Conservation (phyloP, 106 monocot genomes). For the Dactylorhiza incarnata region DNA sequence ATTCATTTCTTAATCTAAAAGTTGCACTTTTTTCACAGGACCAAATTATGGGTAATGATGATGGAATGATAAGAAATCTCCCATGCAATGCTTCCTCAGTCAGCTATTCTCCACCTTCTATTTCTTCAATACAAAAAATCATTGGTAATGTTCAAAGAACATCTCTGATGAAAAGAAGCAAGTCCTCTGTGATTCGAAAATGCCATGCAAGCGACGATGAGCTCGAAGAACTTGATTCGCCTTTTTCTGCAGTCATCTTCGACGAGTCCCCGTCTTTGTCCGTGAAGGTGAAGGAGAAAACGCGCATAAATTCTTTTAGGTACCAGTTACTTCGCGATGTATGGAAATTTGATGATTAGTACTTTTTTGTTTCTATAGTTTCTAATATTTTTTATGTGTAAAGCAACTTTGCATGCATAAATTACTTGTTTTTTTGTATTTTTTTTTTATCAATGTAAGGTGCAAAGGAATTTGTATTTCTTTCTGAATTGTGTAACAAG, state of each 20-base stretch:
- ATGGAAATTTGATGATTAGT: slow-evolving; percentile 56
- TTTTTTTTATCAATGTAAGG: background rate
- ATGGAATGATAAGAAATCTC: slow-evolving; percentile 22
- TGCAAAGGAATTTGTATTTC: too few species aligned
- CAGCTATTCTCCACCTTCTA: slow-evolving; percentile 49
- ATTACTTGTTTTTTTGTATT: background rate
- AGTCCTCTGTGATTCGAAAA: slow-evolving; percentile 54
- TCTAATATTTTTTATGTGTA: background rate
- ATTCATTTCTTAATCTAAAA: too few species aligned
- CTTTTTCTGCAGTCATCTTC: slow-evolving; percentile 34
- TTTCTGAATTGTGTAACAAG: too few species aligned
- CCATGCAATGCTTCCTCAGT: slow-evolving; percentile 53
- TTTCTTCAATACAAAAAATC: slow-evolving; percentile 24
- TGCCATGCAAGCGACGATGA: slow-evolving; percentile 83
- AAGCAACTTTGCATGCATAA: background rate
- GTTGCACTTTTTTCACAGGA: slow-evolving; percentile 21
- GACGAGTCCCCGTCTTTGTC: slow-evolving; percentile 17
- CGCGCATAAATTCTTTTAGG: slow-evolving; percentile 24
- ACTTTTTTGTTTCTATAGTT: background rate
- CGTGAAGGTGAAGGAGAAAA: slow-evolving; percentile 13
- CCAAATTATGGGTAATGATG: slow-evolving; percentile 18
- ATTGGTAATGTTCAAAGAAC: slow-evolving; percentile 33
- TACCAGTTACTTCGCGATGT: slow-evolving; percentile 67
- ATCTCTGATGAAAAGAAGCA: slow-evolving; percentile 22
- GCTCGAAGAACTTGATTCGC: slow-evolving; percentile 76